Base-by-base conservation (phyloP, 495 filamentous ascomycete species). In the Neurospora africana region DNA sequence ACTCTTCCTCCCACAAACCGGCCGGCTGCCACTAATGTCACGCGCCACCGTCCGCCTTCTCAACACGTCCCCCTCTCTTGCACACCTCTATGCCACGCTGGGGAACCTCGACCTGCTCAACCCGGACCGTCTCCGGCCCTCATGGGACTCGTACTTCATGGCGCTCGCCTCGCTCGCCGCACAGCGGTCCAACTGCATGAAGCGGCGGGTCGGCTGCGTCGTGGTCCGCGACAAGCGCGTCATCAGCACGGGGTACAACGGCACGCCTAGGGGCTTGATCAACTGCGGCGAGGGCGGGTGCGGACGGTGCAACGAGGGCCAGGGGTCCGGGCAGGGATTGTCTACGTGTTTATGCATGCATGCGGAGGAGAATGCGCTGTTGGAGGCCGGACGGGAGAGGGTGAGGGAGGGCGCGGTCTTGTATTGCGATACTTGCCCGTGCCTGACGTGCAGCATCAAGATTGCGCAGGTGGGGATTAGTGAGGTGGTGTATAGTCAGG, bases 71-170 rank as follows among this genome's bases (percentile, higher is more conserved):
- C 86, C 88, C 38, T 89, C 90, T 35, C 80, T 97, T 5, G 78
- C 88, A 35, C 86, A 88, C 78, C 84, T 99, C 3, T 88, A 93
- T 78, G 79, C 82, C 15, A 87, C 91, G 6, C 86, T 99, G 10
- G 81, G 86, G 67, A 80, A 83, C 23, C 87, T 97, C 8, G 86
- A 95, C 76, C 85, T 98, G 39, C 85, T 91, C 13, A 88, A 95
- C 79, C 88, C 91, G 39, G 85, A 92, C 75, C 90, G 95, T 4
- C 83, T 98, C 36, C 88, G 95, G 2, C 95, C 95, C n/a, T 91
- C 87, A 72, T 99, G 95, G 95, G 95, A 99, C 80, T 87, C 93
- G 74, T 99, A 99, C 82, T 99, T 99, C 80, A 99, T 99, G 95
- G 86, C 92, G 70, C 85, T 99, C 7, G 94, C 95, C 10, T 95